Conservation (phyloP, 176 grass and related monocot species). For the Cocos nucifera region DNA sequence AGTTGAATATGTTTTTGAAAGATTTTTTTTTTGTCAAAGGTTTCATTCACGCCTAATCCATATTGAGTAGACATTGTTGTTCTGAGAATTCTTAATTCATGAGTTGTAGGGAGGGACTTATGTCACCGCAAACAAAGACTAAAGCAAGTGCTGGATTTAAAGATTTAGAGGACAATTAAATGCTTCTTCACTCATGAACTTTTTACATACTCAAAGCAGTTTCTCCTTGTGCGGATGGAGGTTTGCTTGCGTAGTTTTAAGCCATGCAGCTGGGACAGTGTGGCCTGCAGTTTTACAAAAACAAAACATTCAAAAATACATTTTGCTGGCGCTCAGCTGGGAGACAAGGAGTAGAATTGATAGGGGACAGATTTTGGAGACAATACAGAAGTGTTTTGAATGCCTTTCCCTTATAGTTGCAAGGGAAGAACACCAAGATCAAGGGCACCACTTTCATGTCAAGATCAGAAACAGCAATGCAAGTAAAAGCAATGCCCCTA, state of each 20-base stretch:
- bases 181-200: too few relatives aligned
- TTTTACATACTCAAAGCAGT: too few relatives aligned
- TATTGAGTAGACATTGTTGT: not conserved
- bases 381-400: not conserved
- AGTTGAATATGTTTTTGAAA: too few relatives aligned
- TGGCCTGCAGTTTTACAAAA: too few relatives aligned
- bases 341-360: not conserved
- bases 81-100: constrained; percentile 20
- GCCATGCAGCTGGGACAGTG: too few relatives aligned
- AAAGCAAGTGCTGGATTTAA: constrained; percentile 9
- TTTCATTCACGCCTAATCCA: too few relatives aligned
- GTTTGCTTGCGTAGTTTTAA: too few relatives aligned
- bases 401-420: not conserved
- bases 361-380: not conserved
- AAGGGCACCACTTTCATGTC: not conserved
- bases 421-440: not conserved
- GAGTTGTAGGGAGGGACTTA: constrained; percentile 12
- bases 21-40: too few relatives aligned
- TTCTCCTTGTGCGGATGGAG: too few relatives aligned
- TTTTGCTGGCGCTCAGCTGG: not conserved
- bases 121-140: constrained; percentile 7
- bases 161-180: not conserved
- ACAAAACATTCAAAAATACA: too few relatives aligned
- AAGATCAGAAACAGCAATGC: not conserved
- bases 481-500: not conserved